These are phyloP conservation scores for Penicillium ochrochloron DNA, from an alignment of 495 filamentous ascomycete genomes.

Conservation along the genomic window DNA sequence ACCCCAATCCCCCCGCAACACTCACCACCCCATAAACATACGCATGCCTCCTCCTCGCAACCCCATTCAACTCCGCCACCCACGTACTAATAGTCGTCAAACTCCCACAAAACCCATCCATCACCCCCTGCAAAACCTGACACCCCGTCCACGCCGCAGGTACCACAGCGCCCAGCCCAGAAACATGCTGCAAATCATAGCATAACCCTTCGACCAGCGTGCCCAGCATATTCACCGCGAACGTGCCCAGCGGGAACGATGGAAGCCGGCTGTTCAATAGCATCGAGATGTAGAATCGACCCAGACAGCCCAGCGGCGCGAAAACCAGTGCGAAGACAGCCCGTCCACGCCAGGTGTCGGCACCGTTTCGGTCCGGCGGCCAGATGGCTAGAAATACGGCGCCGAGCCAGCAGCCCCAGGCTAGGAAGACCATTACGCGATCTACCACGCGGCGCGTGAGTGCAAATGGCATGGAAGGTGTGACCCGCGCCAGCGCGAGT, in stretches of 20 bases:
- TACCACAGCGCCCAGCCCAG: constrained; percentile 27
- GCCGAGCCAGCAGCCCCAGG: constrained; percentile 76
- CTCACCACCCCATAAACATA: constrained; percentile 78
- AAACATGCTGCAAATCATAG: constrained; percentile 71
- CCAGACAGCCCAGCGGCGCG: constrained; percentile 78
- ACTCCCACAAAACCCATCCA: constrained; percentile 91
- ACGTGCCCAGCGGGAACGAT: constrained; percentile 87
- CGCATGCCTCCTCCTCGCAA: constrained; percentile 63
- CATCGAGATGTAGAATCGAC: constrained; percentile 70
- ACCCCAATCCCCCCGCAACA: constrained; percentile 63
- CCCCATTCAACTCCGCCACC: constrained; percentile 75
- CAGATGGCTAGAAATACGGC: constrained; percentile 74
- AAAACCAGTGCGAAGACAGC: constrained; percentile 82
- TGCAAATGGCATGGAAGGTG: constrained; percentile 60
- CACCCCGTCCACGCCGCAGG: constrained; percentile 58
- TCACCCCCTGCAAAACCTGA: constrained; percentile 80
- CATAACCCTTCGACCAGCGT: constrained; percentile 68
- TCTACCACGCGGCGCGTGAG: constrained; percentile 67
- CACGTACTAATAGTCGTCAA: constrained; percentile 93
- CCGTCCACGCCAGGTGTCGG: constrained; percentile 67
- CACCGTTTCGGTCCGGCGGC: constrained; percentile 64
- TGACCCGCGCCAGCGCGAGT: constrained; percentile 53
- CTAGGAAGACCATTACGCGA: constrained; percentile 62
- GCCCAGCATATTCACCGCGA: constrained; percentile 80
- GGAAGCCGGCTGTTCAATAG: constrained; percentile 67